Base-by-base conservation (phyloP, 2,329 filamentous ascomycete genomes). In the Aspergillus sp. region DNA sequence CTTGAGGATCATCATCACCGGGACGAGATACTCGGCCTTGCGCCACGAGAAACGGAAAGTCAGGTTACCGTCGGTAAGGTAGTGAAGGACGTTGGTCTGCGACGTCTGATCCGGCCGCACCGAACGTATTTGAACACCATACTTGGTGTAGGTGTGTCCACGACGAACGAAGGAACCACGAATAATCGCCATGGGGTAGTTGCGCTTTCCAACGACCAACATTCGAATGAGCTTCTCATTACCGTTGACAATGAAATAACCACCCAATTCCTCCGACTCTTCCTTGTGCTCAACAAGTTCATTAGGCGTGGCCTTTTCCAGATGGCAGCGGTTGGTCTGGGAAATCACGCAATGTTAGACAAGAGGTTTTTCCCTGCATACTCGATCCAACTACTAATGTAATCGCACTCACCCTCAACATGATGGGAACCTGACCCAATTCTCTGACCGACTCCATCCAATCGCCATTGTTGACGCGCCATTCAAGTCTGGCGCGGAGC, bases 11-110 rank as follows among this genome's bases (percentile, higher is more conserved):
- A 99, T 98, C 84, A 97, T 88, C 62, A 92, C 90, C 1, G 95
- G 95, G 2, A 99, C 86, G n/a, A 99, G 86, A 72, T 92, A 99
- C 77, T 99, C 95, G 68, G 92, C 92, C 79, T 99, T 99, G 67
- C 93, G 86, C 94, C 94, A 99, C 6, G 94, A 97, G 78, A 99
- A 99, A 59, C 95, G 86, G 78, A 99, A 96, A 0, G 92, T 98
- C 70, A 98, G 88, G 76, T 97, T 98, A 65, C 95, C 95, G 74
- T 99, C 95, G 69, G 85, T 92, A 59, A 99, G 85, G 76, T 98
- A 99, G 78, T 99, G 95, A 52, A 99, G 84, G 36, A 96, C 92
- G 71, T 98, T 99, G 39, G 94, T 98, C 77, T 98, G 94, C 30
- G 93, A 97, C 8, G 94, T 97, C 79, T 99, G 92, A 77, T 99